Conservation (phyloP, 768 basidiomycete genomes). For the Galerina sulciceps region DNA sequence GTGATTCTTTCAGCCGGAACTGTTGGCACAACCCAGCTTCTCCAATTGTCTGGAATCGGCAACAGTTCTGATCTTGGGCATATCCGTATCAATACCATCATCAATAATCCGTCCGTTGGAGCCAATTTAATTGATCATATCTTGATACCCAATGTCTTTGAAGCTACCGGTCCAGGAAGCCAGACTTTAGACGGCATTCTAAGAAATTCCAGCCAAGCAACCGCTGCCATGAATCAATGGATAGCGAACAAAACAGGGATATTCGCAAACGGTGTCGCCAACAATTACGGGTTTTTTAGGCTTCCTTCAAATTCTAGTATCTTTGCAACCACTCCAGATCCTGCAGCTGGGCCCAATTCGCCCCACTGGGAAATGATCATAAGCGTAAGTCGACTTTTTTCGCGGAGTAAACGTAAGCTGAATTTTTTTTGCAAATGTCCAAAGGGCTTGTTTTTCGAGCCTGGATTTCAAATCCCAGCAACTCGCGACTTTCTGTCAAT, state of each 20-base stretch:
- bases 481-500: conserved; percentile 38
- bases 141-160: conserved; percentile 10
- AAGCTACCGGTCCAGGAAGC: neutral
- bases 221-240: conserved; percentile 30
- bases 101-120: conserved; percentile 21
- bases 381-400: conserved; percentile 28
- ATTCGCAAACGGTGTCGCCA: conserved; percentile 35
- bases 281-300: conserved; percentile 34
- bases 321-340: conserved; percentile 20
- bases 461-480: conserved; percentile 18
- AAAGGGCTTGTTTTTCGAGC: conserved; percentile 21
- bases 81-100: conserved; percentile 7
- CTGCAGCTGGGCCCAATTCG: conserved; percentile 17
- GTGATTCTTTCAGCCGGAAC: conserved; percentile 21
- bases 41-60: conserved; percentile 24
- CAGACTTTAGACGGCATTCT: conserved; percentile 4
- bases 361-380: conserved; percentile 33
- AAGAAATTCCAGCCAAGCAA: neutral
- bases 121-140: conserved; percentile 21
- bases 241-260: conserved; percentile 30
- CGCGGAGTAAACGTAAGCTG: neutral
- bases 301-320: conserved; percentile 32
- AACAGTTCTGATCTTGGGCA: conserved; percentile 9
- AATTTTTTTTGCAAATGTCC: neutral
- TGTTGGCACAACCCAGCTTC: conserved; percentile 22